Percentiles rank a stretch among this genome's conserved stretches.
Conservation (phyloP, 2,329 filamentous ascomycete species). For the Aspergillus sp. region DNA sequence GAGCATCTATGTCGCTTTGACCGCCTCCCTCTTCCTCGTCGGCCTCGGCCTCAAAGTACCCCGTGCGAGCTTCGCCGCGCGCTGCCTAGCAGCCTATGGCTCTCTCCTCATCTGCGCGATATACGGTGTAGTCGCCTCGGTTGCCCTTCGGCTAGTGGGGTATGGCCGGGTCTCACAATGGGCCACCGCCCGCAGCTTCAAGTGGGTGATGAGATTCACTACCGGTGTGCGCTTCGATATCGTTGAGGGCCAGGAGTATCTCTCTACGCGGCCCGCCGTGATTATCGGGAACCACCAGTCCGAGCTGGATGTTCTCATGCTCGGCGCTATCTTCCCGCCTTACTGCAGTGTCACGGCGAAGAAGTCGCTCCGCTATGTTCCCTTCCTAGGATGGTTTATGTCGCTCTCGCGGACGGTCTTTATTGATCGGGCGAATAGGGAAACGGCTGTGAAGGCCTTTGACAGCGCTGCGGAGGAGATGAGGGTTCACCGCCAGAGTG, state of each 20-base stretch:
- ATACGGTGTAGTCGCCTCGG: conserved; percentile 75
- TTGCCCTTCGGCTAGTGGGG: conserved; percentile 69
- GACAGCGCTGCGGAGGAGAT: conserved; percentile 80
- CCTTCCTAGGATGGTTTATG: conserved; percentile 96
- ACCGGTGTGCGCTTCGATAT: conserved; percentile 76
- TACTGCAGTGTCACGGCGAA: conserved; percentile 95
- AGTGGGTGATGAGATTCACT: conserved; percentile 70
- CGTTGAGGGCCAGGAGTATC: conserved; percentile 65
- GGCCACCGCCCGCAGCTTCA: conserved; percentile 76
- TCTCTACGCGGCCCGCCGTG: conserved; percentile 75
- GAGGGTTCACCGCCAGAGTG: conserved; percentile 62
- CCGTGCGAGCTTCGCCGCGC: conserved; percentile 46
- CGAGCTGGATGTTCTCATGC: conserved; percentile 89
- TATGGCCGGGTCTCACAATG: conserved; percentile 80
- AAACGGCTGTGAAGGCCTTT: conserved; percentile 82
- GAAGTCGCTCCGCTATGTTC: conserved; percentile 72
- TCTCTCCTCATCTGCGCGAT: conserved; percentile 53
- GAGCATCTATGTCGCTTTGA: conserved; percentile 63
- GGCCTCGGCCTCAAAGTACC: conserved; percentile 44
- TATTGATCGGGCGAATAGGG: conserved; percentile 84
- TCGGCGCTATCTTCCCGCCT: conserved; percentile 83
- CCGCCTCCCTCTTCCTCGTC: conserved; percentile 49
- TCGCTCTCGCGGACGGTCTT: conserved; percentile 84
- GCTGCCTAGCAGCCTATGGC: conserved; percentile 47
- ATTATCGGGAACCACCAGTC: conserved; percentile 96